Percentiles rank a stretch among this genome's conserved stretches.
Conservation (phyloP, 2,329 filamentous ascomycete genomes). For the Cladosporium sp. region DNA sequence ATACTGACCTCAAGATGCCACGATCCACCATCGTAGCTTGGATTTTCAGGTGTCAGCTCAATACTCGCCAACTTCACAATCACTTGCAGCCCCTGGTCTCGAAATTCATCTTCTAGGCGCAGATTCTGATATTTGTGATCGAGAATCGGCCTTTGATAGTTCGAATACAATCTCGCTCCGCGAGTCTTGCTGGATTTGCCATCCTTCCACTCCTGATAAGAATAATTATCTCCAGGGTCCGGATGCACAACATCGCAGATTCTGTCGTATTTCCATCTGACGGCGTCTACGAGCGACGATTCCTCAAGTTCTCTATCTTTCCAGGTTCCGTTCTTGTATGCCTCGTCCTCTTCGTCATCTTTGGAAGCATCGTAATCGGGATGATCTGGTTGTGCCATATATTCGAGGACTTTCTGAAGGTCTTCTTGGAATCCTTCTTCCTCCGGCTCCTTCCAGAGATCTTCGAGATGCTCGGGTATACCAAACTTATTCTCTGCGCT, state of each 20-base stretch:
- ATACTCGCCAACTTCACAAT: slow-evolving; percentile 54
- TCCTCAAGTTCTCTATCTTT: neutral
- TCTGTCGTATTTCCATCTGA: slow-evolving; percentile 3
- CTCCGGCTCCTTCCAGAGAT: neutral
- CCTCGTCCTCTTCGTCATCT: neutral
- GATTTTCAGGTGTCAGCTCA: slow-evolving; percentile 55
- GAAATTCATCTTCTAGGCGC: slow-evolving; percentile 29
- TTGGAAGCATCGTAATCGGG: neutral
- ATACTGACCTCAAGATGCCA: slow-evolving; percentile 42
- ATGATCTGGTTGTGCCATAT: neutral
- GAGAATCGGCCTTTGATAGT: neutral
- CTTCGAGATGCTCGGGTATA: neutral
- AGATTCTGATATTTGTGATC: neutral
- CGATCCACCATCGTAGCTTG: slow-evolving; percentile 49
- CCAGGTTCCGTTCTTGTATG: slow-evolving; percentile 2
- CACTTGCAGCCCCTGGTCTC: slow-evolving; percentile 49
- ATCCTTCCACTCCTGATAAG: slow-evolving; percentile 13
- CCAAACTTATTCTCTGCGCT: neutral
- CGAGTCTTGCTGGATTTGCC: neutral
- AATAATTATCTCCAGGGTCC: slow-evolving; percentile 2
- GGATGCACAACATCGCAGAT: slow-evolving; percentile 7
- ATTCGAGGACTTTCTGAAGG: neutral
- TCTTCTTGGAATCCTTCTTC: neutral
- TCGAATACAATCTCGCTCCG: neutral
- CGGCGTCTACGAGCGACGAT: neutral